phyloP scores from a whole-genome alignment of 2,329 filamentous ascomycete species.

The Colletotrichum lini region DNA sequence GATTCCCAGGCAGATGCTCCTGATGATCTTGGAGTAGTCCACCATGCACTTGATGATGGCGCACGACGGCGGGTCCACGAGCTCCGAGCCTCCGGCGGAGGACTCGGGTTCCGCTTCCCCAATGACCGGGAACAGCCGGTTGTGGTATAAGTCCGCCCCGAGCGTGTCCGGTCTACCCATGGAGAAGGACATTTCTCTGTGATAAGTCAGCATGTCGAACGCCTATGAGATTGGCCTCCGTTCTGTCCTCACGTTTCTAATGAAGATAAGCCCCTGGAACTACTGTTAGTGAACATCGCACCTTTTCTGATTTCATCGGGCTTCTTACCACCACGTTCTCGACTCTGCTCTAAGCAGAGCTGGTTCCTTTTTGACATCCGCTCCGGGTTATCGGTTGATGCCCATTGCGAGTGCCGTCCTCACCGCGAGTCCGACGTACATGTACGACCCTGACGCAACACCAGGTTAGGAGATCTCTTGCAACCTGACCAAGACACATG shows the following conservation, averaged over 20 bases:
- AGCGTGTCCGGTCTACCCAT: slow-evolving; percentile 64
- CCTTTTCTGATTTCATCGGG: fast-evolving
- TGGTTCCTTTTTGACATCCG: slow-evolving; percentile 50
- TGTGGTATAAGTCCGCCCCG: slow-evolving; percentile 64
- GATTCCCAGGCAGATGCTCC: slow-evolving; percentile 46
- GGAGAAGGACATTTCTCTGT: slow-evolving; percentile 62
- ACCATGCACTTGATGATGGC: slow-evolving; percentile 49
- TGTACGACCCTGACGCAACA: slow-evolving; percentile 55
- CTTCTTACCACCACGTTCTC: slow-evolving; percentile 61
- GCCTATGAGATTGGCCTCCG: fast-evolving
- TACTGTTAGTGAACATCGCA: background rate
- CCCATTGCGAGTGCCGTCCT: slow-evolving; percentile 63
- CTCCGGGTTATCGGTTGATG: slow-evolving; percentile 58
- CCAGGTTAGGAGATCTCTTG: background rate
- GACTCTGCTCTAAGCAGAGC: slow-evolving; percentile 55
- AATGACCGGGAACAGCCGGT: slow-evolving; percentile 52
- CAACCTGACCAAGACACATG: too few species aligned
- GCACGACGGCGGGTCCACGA: slow-evolving; percentile 47
- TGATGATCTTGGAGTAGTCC: slow-evolving; percentile 48
- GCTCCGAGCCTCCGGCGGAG: slow-evolving; percentile 16
- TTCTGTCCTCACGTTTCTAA: slow-evolving; percentile 57
- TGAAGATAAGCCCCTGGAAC: slow-evolving; percentile 57
- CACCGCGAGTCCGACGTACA: slow-evolving; percentile 63
- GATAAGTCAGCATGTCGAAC: slow-evolving; percentile 6
- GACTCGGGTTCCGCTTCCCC: slow-evolving; percentile 35